Evolutionary conservation across 176 grass and related monocot genomes (phyloP), one percentile per base, ranked within the genome.

Genomic region (Saccharum spontaneum): DNA sequence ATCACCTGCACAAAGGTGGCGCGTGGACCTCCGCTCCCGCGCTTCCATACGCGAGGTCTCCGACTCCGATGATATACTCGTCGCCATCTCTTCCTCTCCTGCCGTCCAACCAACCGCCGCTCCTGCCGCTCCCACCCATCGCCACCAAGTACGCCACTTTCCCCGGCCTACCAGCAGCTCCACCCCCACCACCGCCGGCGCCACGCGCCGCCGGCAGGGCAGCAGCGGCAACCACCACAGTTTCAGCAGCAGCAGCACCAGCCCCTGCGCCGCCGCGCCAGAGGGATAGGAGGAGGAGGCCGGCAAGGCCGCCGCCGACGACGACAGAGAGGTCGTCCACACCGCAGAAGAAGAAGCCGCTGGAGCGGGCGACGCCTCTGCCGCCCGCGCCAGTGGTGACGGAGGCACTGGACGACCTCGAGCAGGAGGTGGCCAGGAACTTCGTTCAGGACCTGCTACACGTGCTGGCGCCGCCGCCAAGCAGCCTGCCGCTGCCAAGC

Each of bases 401-500:
- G 36, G 89, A 64, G 41, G 89, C 89, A 26, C 69, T 91, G 34
- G 85, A 91, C 64, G 89, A 91, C 76, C 89, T 91, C 64, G 89
- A 91, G 85, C 85, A 76, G 70, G 89, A 87, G 76, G 24, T 91
- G 26, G 85, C 89, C 31, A 22, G 77, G 76, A 84, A 60, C 85
- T 86, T 82, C 67, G 78, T 86, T 2, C 64, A 89, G 79, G 86
- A 92, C 73, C 82, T 88, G 59, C 83, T 92, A 12, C 86, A 92
- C 86, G 59, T 61, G n/a, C 85, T 93, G 34, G 82, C 88, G 40
- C 91, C 91, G 64, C 88, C 88, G 62, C 91, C 91, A 4, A 93
- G 88, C 75, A 93, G 91, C 85, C 88, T 93, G 68, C 91, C 91
- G 31, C 78, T 93, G 73, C 91, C 91, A 7, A 93, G 78, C 26